Conservation (phyloP, 805 yeast genomes). For the Yamadazyma nakazawae region DNA sequence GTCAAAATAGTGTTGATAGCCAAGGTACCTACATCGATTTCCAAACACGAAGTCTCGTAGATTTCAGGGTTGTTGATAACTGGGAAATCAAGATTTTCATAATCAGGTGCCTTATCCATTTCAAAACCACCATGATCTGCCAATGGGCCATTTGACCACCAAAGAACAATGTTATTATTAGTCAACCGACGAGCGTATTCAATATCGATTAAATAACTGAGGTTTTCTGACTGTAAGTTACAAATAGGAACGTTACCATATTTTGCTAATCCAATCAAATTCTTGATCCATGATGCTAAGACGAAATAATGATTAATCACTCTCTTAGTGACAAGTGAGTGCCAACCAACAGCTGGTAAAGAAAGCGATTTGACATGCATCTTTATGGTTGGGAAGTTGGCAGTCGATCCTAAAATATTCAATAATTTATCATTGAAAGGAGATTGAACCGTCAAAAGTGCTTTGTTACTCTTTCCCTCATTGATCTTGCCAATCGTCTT, state of each 20-base stretch:
- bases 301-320: slow-evolving; percentile 69
- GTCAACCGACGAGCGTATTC: slow-evolving; percentile 76
- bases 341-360: slow-evolving; percentile 82
- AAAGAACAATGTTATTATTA: slow-evolving; percentile 65
- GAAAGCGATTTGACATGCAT: slow-evolving; percentile 57
- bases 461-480: slow-evolving; percentile 59
- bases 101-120: slow-evolving; percentile 55
- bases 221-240: slow-evolving; percentile 73
- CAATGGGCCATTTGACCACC: slow-evolving; percentile 86
- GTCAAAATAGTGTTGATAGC: slow-evolving; percentile 84
- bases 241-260: slow-evolving; percentile 85
- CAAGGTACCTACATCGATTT: slow-evolving; percentile 72
- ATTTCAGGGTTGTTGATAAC: slow-evolving; percentile 73
- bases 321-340: slow-evolving; percentile 58
- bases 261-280: slow-evolving; percentile 60
- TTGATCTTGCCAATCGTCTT: slow-evolving; percentile 51
- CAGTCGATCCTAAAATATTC: slow-evolving; percentile 43
- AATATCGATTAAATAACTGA: slow-evolving; percentile 78
- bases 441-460: slow-evolving; percentile 71
- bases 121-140: slow-evolving; percentile 87
- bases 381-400: slow-evolving; percentile 60
- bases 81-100: slow-evolving; percentile 63
- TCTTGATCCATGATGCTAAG: slow-evolving; percentile 67
- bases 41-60: slow-evolving; percentile 74
- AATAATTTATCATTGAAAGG: slow-evolving; percentile 51